Conservation (phyloP, 257 asterid genomes). For the Sherardia arvensis region DNA sequence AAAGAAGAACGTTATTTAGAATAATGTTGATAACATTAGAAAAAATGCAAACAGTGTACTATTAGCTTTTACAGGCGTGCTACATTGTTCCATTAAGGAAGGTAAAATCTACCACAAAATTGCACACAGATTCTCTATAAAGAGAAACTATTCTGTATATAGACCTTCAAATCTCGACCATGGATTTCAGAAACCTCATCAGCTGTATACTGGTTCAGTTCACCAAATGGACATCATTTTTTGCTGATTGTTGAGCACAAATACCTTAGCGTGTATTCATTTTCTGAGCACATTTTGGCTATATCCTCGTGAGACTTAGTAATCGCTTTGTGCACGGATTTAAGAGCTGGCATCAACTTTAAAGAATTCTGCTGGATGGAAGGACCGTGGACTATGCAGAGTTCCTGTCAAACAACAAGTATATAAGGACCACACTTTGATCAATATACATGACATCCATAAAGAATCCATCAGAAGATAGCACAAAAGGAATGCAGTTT, state of each 20-base stretch:
- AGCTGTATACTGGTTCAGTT: neutral
- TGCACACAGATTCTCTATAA: neutral
- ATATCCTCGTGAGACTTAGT: conserved; percentile 82
- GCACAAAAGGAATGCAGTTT: conserved; percentile 6
- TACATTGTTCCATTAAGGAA: neutral
- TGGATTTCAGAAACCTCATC: neutral
- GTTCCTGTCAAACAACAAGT: conserved; percentile 42
- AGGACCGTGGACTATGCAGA: conserved; percentile 64
- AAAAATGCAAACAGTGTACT: neutral
- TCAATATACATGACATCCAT: neutral
- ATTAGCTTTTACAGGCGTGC: neutral
- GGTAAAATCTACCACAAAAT: neutral
- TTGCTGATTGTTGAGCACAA: conserved; percentile 49
- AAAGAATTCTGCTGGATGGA: conserved; percentile 74
- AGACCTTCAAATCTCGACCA: neutral
- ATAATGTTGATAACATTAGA: no score
- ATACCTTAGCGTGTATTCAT: conserved; percentile 79
- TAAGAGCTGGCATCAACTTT: conserved; percentile 76
- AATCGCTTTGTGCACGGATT: conserved; percentile 76
- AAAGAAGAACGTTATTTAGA: no score
- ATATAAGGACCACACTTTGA: neutral
- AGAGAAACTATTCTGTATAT: neutral
- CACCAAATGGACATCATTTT: conserved; percentile 17
- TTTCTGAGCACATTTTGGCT: conserved; percentile 85
- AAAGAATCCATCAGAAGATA: neutral